Base-by-base conservation (phyloP, 768 basidiomycete species). In the Udeniomyces megalosporus region DNA sequence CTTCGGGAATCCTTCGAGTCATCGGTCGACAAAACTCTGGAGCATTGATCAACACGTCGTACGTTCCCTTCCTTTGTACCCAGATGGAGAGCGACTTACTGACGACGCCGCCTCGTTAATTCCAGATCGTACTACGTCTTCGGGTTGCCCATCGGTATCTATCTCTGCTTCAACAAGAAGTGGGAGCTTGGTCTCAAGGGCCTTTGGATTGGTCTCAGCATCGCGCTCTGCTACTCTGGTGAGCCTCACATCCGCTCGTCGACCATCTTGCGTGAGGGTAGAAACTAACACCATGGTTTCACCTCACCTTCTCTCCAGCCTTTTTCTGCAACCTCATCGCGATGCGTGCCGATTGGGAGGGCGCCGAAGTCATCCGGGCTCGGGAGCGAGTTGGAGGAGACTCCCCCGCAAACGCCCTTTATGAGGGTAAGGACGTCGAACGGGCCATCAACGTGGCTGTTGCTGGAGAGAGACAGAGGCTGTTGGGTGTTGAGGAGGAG, bases 111-210 rank as follows among this genome's bases (percentile, higher is more conserved):
- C 91, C 12, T 77, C n/a, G n/a, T 90, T 60, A 91, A 91, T 70
- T 74, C 90, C 20, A 84, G 81, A 53, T 82, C 84, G 2, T 91
- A 91, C 73, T 91, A 93, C 68, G 73, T 84, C 61, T 74, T 91
- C 65, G 87, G 53, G 12, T 38, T 64, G 3, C 67, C 58, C 1
- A 42, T 57, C 49, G 91, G 87, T 15, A 74, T 89, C 55, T 86
- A 80, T 73, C 81, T 92, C 4, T 78, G 85, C 2, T 89, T 91
- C 76, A 75, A 75, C 55, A 71, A 70, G 12, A 71, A 76, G 42
- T 77, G 38, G 38, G 17, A 8, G 38, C 17, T 80, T 71, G 81
- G 77, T 0, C 76, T 95, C 14, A 75, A 77, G 22, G 91, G 91
- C 0, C 78, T 95, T 17, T 95, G 90, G 91, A 77, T 85, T 45